Conservation (phyloP, 1,284 basidiomycete species). For the Pseudozyma pruni region DNA sequence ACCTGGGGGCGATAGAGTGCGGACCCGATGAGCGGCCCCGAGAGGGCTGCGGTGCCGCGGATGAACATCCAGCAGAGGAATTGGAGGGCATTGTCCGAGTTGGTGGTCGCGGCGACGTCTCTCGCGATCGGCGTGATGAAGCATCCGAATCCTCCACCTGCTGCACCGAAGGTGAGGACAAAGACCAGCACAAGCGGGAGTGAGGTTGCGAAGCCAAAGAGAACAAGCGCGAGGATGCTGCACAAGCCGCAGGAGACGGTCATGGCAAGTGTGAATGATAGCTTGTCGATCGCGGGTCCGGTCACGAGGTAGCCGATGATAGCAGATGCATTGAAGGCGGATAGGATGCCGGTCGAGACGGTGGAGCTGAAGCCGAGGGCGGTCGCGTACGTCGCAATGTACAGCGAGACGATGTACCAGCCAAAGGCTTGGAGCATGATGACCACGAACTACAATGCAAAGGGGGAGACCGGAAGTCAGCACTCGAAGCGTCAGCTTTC, state of each 20-base stretch:
- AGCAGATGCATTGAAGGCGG: constrained; percentile 58
- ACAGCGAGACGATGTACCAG: constrained; percentile 54
- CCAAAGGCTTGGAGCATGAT: constrained; percentile 43
- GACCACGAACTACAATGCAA: constrained; percentile 10
- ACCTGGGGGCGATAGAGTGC: constrained; percentile 30
- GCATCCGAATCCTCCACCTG: constrained; percentile 33
- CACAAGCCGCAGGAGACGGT: constrained; percentile 31
- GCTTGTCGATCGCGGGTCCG: constrained; percentile 42
- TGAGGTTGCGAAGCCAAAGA: constrained; percentile 50
- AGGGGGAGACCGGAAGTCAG: not conserved
- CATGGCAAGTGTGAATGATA: constrained; percentile 41
- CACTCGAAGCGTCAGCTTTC: too few species aligned
- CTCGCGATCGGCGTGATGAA: constrained; percentile 41
- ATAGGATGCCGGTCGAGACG: constrained; percentile 46
- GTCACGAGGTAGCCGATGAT: constrained; percentile 48
- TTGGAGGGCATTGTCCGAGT: constrained; percentile 24
- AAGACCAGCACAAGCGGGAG: constrained; percentile 49
- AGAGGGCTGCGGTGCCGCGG: constrained; percentile 42
- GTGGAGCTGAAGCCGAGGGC: constrained; percentile 44
- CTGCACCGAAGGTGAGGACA: constrained; percentile 48
- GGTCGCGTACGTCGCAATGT: constrained; percentile 45
- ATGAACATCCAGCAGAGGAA: constrained; percentile 43
- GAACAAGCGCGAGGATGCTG: constrained; percentile 22
- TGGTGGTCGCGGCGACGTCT: constrained; percentile 13
- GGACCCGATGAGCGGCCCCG: constrained; percentile 50